These are phyloP conservation scores for Flaveria brownii DNA, from an alignment of 129 eudicot genomes.

Conservation along the genomic window DNA sequence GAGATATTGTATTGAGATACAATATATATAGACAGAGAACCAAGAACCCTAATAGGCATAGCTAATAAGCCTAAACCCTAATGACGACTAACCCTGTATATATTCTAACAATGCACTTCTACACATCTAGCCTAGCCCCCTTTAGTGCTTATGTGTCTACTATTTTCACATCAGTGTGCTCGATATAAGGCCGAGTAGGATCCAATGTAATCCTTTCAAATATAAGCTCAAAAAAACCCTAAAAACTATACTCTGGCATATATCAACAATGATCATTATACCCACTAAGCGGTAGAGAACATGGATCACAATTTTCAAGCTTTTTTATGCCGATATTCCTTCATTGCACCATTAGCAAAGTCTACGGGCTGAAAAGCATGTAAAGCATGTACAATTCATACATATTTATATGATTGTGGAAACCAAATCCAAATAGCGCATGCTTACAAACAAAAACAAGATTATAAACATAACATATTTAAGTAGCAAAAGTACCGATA, in stretches of 20 bases:
- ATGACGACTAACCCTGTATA: no score
- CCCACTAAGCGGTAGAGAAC: neutral
- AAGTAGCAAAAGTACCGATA: slow-evolving; percentile 62
- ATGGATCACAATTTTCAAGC: neutral
- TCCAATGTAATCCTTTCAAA: no score
- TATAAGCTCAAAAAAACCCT: neutral
- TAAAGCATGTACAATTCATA: neutral
- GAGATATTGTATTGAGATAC: no score
- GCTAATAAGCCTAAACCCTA: no score
- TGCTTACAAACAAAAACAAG: neutral
- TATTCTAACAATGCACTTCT: no score
- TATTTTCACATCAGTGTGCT: no score
- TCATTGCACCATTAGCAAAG: neutral
- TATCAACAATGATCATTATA: neutral
- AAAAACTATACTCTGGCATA: neutral
- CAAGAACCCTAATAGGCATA: no score
- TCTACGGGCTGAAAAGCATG: neutral
- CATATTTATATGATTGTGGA: neutral
- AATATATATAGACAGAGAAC: no score
- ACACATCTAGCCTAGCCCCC: no score
- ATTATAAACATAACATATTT: no score
- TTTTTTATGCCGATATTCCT: neutral
- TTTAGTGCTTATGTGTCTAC: no score
- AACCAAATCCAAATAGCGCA: neutral
- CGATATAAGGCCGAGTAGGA: no score